Base-by-base conservation (phyloP, 805 yeast genomes). In the Wickerhamiella musiphila region DNA sequence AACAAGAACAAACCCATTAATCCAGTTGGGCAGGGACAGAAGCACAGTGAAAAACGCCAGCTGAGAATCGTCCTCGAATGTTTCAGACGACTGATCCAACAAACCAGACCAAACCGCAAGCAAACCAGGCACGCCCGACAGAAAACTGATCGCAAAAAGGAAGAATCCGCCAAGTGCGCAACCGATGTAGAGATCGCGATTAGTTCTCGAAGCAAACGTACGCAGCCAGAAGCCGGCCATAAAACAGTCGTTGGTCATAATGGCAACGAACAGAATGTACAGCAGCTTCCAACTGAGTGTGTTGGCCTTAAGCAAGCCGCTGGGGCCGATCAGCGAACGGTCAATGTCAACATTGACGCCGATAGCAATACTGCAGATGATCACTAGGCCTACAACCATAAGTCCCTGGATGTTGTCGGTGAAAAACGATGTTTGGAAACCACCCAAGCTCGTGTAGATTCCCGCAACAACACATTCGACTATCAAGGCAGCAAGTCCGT, bases 201-300 rank as follows among this genome's bases (percentile, higher is more conserved):
- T 70, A 6, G 81, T 59, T 41, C 69, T 70, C 5, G 93, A 74
- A 5, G 96, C 93, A 60, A 84, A 84, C 1, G 96, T 79, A 48
- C 96, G 65, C 38, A 84, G 58, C 96, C 96, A 84, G 52, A 84
- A 83, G 0, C 94, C 94, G 20, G 93, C 68, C 64, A 84, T 58
- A 55, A 84, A 84, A 50, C 84, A 70, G 50, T 82, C 94, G 47
- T 84, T 84, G 21, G 94, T 78, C 35, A 82, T 66, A 48, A 84
- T 78, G 18, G 95, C 94, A 20, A 84, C 75, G 6, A 75, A 67
- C 41, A 84, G 60, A 40, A 84, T 83, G 51, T 82, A 84, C 21
- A 84, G 52, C 41, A 84, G 65, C 61, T 82, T 90, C 92, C 94
- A 83, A 12, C 94, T 93, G 24, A 83, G 60, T 42, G 67, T 68